These are phyloP conservation scores for Metarhizium album DNA, from an alignment of 2,329 filamentous ascomycete species.

Conservation along the genomic window DNA sequence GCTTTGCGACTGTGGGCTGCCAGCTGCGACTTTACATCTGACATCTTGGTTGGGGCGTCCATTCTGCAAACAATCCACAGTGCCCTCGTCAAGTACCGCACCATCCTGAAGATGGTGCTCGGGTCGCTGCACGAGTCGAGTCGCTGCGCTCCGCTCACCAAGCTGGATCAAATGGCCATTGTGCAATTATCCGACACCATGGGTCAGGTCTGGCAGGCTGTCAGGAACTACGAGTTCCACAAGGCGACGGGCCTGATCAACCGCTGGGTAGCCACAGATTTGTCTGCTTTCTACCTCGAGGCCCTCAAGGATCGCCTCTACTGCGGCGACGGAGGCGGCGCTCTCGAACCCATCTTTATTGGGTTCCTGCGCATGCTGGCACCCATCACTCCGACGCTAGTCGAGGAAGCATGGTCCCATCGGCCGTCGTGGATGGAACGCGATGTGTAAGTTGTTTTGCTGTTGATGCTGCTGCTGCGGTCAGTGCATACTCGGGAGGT, in stretches of 20 bases:
- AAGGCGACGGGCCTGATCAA: constrained; percentile 64
- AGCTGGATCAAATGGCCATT: constrained; percentile 64
- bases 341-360: constrained; percentile 55
- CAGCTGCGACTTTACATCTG: constrained; percentile 80
- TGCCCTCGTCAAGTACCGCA: constrained; percentile 74
- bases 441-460: constrained; percentile 26
- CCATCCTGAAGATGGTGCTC: constrained; percentile 82
- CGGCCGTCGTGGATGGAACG: constrained; percentile 53
- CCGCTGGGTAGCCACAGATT: constrained; percentile 68
- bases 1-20: constrained; percentile 85
- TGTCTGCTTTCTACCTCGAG: constrained; percentile 93
- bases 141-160: constrained; percentile 39
- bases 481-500: neutral
- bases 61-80: constrained; percentile 69
- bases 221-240: constrained; percentile 70
- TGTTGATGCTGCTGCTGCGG: no score
- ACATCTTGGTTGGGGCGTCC: constrained; percentile 70
- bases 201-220: constrained; percentile 52
- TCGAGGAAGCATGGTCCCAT: constrained; percentile 82
- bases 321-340: constrained; percentile 60
- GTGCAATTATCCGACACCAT: constrained; percentile 60
- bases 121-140: constrained; percentile 56
- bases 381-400: constrained; percentile 70
- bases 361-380: constrained; percentile 69
- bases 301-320: constrained; percentile 86